Conservation (phyloP, 2,329 filamentous ascomycete genomes). For the Verticillium albo-atrum region DNA sequence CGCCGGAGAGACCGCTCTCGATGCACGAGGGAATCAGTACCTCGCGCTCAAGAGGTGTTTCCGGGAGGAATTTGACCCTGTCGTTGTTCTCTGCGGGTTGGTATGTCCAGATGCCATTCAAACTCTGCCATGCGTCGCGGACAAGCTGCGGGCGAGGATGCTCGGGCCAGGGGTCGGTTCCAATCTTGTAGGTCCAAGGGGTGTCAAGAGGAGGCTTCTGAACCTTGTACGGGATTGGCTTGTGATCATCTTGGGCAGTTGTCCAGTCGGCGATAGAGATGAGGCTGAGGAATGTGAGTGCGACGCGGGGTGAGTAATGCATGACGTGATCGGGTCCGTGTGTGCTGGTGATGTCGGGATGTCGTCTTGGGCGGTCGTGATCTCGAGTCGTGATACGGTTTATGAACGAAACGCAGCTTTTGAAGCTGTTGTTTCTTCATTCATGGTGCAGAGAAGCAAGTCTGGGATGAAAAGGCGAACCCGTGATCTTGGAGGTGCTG, state of each 20-base stretch:
- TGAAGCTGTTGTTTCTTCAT: neutral
- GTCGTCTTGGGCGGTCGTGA: neutral
- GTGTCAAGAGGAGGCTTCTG: slow-evolving; percentile 40
- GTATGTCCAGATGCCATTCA: slow-evolving; percentile 57
- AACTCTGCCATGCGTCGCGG: slow-evolving; percentile 47
- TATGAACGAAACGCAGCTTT: neutral
- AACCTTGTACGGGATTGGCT: slow-evolving; percentile 24
- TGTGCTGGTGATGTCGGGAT: neutral
- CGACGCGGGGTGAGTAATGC: neutral
- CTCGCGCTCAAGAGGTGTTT: slow-evolving; percentile 27
- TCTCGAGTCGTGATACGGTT: neutral
- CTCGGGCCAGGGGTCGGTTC: slow-evolving; percentile 51
- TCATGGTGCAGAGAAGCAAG: neutral
- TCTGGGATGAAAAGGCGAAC: neutral
- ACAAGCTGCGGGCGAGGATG: slow-evolving; percentile 53
- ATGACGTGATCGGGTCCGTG: neutral
- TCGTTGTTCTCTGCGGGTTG: slow-evolving; percentile 23
- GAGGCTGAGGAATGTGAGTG: neutral
- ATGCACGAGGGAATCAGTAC: slow-evolving; percentile 38
- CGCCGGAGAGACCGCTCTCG: slow-evolving; percentile 42
- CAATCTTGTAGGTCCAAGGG: slow-evolving; percentile 47
- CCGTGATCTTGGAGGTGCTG: neutral
- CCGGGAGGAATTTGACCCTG: slow-evolving; percentile 10
- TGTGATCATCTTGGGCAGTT: neutral
- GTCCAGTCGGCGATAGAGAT: neutral